Percentiles rank a stretch among this genome's conserved stretches.
Conservation (phyloP, 148 eudicot genomes). For the Chenopodium berlandieri region DNA sequence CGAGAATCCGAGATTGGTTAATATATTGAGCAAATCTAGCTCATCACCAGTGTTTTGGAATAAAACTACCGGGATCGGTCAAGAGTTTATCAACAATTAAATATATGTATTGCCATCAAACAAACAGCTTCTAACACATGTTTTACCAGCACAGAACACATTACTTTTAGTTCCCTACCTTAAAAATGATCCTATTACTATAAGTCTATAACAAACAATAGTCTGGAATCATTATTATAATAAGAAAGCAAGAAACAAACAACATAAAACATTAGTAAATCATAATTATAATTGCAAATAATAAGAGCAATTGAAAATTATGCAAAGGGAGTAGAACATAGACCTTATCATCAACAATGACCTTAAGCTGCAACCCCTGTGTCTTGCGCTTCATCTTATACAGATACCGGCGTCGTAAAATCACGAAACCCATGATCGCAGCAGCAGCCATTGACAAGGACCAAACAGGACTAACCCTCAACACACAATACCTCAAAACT, state of each 20-base stretch:
- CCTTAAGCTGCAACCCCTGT: conserved; percentile 52
- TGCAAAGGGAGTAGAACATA: conserved; percentile 2
- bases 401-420: conserved; percentile 57
- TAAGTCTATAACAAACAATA: not conserved
- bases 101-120: not conserved
- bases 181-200: not conserved
- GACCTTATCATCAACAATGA: conserved; percentile 83
- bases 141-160: not conserved
- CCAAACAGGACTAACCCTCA: conserved; percentile 78
- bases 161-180: not conserved
- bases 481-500: conserved; percentile 58
- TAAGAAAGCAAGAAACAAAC: not conserved
- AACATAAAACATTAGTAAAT: not conserved
- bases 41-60: too few relatives aligned
- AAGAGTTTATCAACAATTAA: not conserved
- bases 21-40: too few relatives aligned
- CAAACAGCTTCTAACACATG: not conserved
- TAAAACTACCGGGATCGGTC: too few relatives aligned
- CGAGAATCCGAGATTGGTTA: too few relatives aligned
- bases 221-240: not conserved
- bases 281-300: not conserved
- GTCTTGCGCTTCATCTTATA: conserved; percentile 70
- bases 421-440: conserved; percentile 68
- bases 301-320: not conserved
- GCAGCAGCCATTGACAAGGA: conserved; percentile 84